Evolutionary conservation across 371 early-diverging fungal genomes (phyloP), one percentile per base, ranked within the genome.

Genomic region (Blastocladiella emersonii): DNA sequence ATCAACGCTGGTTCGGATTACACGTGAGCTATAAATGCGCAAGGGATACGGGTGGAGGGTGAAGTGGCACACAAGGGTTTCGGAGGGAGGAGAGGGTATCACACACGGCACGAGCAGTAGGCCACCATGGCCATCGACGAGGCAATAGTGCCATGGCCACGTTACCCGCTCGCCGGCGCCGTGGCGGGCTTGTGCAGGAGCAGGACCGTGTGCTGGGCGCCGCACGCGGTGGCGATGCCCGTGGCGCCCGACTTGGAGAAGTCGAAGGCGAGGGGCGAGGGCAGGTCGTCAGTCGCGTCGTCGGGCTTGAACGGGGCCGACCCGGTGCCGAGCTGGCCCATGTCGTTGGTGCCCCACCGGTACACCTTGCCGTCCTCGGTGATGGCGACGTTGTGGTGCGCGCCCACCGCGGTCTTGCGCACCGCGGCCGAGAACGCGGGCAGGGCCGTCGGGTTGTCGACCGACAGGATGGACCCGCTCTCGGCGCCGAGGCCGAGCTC

Each of bases 341-440:
- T 91, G 66, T 93, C 91, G 74, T 99, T 99, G 51, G 92, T 78
- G 37, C 99, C 99, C 89, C 93, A 95, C 7, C 84, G 81, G 68
- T 82, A 92, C 2, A 89, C 78, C 36, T 79, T 70, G 59, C 85
- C 81, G 34, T 78, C 75, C 36, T 79, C 73, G 61, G 79, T 80
- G 23, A 91, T 74, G 10, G 91, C 89, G 63, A 95, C 87, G 0
- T 89, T 88, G 72, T 93, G 91, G 72, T 92, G 90, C 10, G 87
- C 79, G 13, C 97, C 98, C 25, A 88, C 81, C 34, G 83, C 90
- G 8, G 27, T 30, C 30, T 25, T 7, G 13, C 7, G 6, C 8
- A 51, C 27, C 30, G 7, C 30, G 6, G 6, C 30, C n/a, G n/a
- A n/a, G 30, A 51, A 27, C 25, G 7, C 17, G 13, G 51, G 30